Evolutionary conservation across 2,329 filamentous ascomycete genomes (phyloP), one percentile per base, ranked within the genome.

Genomic region (Scedosporium minutisporum): DNA sequence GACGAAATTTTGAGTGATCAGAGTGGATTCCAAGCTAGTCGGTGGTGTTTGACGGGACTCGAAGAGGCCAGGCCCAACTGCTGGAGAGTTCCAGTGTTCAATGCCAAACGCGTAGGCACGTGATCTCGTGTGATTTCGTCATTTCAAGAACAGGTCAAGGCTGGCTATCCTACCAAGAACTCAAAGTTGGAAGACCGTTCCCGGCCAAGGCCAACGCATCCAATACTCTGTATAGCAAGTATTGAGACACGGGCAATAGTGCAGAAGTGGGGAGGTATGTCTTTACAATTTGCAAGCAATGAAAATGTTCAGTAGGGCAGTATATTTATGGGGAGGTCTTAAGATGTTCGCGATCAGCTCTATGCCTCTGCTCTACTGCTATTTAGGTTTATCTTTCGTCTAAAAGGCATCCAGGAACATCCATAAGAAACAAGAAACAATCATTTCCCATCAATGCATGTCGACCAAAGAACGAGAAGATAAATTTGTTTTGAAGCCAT

Each of bases 41-140:
- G 33, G 10, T 38, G 33, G 33, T 38, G 10, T 38, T 6, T 14
- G 33, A 12, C 10, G 33, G 33, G 33, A 12, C 33, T 10, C 33
- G 33, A 38, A 12, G 33, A 38, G 9, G 33, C 10, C 9, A 14
- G 12, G 9, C 12, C 33, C 33, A 38, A 61, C 23, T 21, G 57
- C 60, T 9, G 48, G 60, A 16, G 27, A 6, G 23, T 18, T 42
- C 12, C n/a, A 25, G n/a, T 25, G 41, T 46, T 58, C 16, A 14
- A 4, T 29, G 21, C 21, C 38, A 10, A 60, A 46, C 58, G 25
- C 58, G 58, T 9, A 9, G 9, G 25, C 58, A 60, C 41, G 58
- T 60, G 58, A 60, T n/a, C 23, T 46, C 58, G 58, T 48, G 58
- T 48, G 58, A 48, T 27, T 44, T 18, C 57, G 33, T 38, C 10